Conservation (phyloP, 208 protist species). For the Novymonas esmeraldas region DNA sequence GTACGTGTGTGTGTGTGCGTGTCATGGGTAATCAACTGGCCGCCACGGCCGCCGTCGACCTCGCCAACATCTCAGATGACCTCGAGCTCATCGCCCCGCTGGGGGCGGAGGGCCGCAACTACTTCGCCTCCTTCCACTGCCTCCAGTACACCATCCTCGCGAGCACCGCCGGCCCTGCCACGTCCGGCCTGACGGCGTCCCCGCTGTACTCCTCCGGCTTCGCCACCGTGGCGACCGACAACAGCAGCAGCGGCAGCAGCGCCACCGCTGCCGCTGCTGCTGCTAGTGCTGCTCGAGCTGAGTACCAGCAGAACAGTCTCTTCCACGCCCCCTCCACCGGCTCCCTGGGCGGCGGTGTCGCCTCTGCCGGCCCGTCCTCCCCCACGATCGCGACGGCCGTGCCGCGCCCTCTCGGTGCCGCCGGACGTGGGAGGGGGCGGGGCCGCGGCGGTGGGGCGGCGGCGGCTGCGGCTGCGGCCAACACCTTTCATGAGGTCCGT, state of each 20-base stretch:
- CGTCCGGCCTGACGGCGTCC: too few relatives aligned
- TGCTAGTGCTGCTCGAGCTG: too few relatives aligned
- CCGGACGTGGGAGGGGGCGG: slow-evolving; percentile 6
- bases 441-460: not conserved
- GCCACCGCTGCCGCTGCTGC: not conserved
- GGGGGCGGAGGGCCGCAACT: slow-evolving; percentile 56
- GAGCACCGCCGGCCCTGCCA: too few relatives aligned
- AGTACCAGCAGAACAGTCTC: slow-evolving; percentile 9
- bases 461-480: not conserved
- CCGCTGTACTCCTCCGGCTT: slow-evolving; percentile 16
- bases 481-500: not conserved
- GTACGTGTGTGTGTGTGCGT: not conserved
- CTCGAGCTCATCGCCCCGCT: slow-evolving; percentile 60
- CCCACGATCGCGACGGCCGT: not conserved
- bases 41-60: slow-evolving; percentile 53
- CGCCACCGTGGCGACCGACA: not conserved
- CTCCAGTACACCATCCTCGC: slow-evolving; percentile 10
- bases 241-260: not conserved
- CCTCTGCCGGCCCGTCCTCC: not conserved
- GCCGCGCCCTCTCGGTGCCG: not conserved
- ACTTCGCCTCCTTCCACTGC: slow-evolving; percentile 78
- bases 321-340: slow-evolving; percentile 12
- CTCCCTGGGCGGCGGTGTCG: not conserved
- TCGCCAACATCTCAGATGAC: slow-evolving; percentile 55
- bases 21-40: slow-evolving; percentile 85